A percentile compares a stretch with the other conserved stretches of the same genome.
Evolutionary conservation across 2,329 filamentous ascomycete genomes (phyloP).

Genomic region (Colletotrichum sp.): DNA sequence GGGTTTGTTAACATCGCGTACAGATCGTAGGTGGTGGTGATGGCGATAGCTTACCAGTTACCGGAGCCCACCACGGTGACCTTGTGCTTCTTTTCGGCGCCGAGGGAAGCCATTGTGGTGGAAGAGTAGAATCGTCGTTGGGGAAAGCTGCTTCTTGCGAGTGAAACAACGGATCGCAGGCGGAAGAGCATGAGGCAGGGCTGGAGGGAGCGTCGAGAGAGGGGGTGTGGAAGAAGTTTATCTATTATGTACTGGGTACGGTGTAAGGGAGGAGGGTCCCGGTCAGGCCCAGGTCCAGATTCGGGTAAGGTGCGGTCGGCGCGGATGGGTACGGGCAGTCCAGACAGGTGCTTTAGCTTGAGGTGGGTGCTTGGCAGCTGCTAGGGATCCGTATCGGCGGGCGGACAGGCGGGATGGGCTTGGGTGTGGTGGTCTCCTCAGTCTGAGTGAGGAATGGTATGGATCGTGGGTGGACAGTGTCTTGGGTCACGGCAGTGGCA

Average conservation of each 20-base stretch:
- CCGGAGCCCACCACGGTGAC: conserved; percentile 94
- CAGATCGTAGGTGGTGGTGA: not conserved
- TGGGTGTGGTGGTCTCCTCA: not conserved
- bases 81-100: conserved; percentile 79
- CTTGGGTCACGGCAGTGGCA: conserved; percentile 1
- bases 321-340: not conserved
- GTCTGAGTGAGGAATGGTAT: not conserved
- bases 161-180: conserved; percentile 14
- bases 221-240: conserved; percentile 9
- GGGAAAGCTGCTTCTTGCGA: conserved; percentile 15
- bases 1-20: not conserved
- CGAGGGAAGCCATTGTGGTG: conserved; percentile 38
- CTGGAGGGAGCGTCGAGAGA: not conserved
- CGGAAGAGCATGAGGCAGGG: conserved; percentile 22
- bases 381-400: not conserved
- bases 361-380: not conserved
- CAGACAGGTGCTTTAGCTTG: not conserved
- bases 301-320: not conserved
- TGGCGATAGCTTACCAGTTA: conserved; percentile 73
- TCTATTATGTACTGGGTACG: not conserved
- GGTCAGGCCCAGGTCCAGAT: not conserved
- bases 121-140: conserved; percentile 1
- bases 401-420: not conserved
- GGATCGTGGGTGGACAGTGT: not conserved
- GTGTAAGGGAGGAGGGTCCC: conserved; percentile 17